Evolutionary conservation across 208 protist genomes (phyloP).

Genomic region (Leishmania turanica): DNA sequence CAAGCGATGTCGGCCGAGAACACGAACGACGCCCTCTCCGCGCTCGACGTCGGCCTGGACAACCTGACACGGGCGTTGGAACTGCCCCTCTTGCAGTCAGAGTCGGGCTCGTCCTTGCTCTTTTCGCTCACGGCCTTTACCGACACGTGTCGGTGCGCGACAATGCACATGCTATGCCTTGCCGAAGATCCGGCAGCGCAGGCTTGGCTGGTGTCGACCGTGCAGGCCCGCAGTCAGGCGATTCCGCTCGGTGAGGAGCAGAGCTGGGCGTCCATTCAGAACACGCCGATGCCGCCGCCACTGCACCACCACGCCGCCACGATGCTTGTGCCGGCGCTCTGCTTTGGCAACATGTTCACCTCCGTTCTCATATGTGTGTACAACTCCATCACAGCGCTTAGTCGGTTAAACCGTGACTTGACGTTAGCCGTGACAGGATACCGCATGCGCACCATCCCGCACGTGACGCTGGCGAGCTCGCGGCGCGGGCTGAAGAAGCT

Average conservation of each 20-base stretch:
- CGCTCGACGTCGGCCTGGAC: conserved; percentile 84
- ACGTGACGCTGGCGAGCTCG: conserved; percentile 47
- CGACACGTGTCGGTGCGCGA: conserved; percentile 65
- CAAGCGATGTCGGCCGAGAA: conserved; percentile 48
- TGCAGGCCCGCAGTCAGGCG: conserved; percentile 64
- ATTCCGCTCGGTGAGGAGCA: conserved; percentile 65
- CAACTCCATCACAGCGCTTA: conserved; percentile 77
- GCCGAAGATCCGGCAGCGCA: conserved; percentile 73
- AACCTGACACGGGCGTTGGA: conserved; percentile 72
- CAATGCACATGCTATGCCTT: conserved; percentile 80
- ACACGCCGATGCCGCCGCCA: conserved; percentile 68
- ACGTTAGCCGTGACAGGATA: conserved; percentile 66
- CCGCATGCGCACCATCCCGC: conserved; percentile 77
- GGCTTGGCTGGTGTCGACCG: conserved; percentile 71
- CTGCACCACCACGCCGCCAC: conserved; percentile 81
- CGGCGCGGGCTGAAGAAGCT: conserved; percentile 47
- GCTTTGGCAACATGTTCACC: conserved; percentile 81
- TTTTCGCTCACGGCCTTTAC: conserved; percentile 86
- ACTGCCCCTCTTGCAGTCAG: conserved; percentile 53
- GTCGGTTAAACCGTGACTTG: conserved; percentile 68
- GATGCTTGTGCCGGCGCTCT: conserved; percentile 70
- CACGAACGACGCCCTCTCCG: conserved; percentile 78
- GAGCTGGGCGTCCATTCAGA: conserved; percentile 75
- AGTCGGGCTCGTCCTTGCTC: conserved; percentile 77
- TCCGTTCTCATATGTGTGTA: conserved; percentile 86